phyloP scores from a whole-genome alignment of 257 asterid species.

The Solanum virginianum region DNA sequence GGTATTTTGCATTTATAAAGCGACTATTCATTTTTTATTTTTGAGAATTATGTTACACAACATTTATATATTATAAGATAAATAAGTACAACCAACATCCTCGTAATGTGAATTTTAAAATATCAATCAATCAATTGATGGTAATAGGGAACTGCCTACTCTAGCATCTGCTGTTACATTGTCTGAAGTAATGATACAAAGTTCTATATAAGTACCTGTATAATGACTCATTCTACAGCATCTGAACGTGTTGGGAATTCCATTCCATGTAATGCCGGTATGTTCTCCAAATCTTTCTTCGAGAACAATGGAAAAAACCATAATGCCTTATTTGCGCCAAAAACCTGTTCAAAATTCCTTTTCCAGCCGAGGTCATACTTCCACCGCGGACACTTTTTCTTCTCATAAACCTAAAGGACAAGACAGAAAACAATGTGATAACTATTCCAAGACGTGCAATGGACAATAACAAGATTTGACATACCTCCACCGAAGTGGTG shows the following conservation, averaged over 20 bases:
- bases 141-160: not conserved
- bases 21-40: no score
- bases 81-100: not conserved
- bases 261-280: constrained; percentile 60
- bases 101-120: not conserved
- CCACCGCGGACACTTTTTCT: constrained; percentile 43
- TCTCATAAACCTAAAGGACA: constrained; percentile 60
- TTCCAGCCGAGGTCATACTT: constrained; percentile 70
- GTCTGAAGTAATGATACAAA: not conserved
- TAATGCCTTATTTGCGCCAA: constrained; percentile 44
- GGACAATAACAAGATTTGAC: not conserved
- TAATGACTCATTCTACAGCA: constrained; percentile 16
- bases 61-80: not conserved
- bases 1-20: no score
- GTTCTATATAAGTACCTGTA: not conserved
- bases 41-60: not conserved
- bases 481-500: constrained; percentile 83
- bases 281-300: constrained; percentile 54
- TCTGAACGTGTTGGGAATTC: constrained; percentile 54
- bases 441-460: not conserved
- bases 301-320: constrained; percentile 70
- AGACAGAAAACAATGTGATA: not conserved
- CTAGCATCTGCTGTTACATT: not conserved
- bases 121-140: not conserved
- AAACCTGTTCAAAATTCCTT: constrained; percentile 82